phyloP scores from a whole-genome alignment of 768 basidiomycete species.

The Russula sp. region DNA sequence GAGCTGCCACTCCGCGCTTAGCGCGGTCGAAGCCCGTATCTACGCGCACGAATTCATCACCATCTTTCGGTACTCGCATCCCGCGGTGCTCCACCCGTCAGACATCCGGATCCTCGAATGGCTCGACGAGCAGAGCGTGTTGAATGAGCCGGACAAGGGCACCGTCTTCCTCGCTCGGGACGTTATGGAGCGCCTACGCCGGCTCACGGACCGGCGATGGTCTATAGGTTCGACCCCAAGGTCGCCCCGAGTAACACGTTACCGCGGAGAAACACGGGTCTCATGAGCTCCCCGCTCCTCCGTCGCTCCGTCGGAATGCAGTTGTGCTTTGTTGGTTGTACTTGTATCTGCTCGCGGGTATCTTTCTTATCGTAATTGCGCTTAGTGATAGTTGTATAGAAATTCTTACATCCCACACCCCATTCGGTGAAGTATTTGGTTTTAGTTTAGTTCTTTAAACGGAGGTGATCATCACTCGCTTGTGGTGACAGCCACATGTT shows the following conservation, averaged over 20 bases:
- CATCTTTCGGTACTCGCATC: slow-evolving; percentile 34
- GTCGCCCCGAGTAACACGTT: not conserved
- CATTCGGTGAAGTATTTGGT: not conserved
- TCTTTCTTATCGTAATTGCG: not conserved
- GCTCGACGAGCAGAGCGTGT: slow-evolving; percentile 26
- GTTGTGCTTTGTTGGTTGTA: not conserved
- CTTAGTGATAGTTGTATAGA: not conserved
- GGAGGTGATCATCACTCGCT: not conserved
- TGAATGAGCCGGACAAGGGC: slow-evolving; percentile 31
- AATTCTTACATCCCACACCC: not conserved
- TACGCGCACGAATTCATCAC: slow-evolving; percentile 36
- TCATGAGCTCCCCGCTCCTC: not conserved
- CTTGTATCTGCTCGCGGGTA: slow-evolving; percentile 6
- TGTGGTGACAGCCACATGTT: no score
- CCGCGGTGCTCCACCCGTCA: slow-evolving; percentile 29
- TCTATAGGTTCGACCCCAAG: not conserved
- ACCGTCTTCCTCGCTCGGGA: slow-evolving; percentile 32
- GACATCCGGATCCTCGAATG: slow-evolving; percentile 32
- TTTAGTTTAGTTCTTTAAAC: not conserved
- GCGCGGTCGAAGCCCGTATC: slow-evolving; percentile 28
- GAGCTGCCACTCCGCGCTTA: slow-evolving; percentile 27
- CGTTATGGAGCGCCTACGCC: slow-evolving; percentile 29
- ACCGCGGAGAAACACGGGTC: slow-evolving; percentile 7
- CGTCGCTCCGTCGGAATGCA: not conserved
- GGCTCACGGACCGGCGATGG: slow-evolving; percentile 23